phyloP scores from a whole-genome alignment of 1,284 basidiomycete genomes.

The Somion occarium region DNA sequence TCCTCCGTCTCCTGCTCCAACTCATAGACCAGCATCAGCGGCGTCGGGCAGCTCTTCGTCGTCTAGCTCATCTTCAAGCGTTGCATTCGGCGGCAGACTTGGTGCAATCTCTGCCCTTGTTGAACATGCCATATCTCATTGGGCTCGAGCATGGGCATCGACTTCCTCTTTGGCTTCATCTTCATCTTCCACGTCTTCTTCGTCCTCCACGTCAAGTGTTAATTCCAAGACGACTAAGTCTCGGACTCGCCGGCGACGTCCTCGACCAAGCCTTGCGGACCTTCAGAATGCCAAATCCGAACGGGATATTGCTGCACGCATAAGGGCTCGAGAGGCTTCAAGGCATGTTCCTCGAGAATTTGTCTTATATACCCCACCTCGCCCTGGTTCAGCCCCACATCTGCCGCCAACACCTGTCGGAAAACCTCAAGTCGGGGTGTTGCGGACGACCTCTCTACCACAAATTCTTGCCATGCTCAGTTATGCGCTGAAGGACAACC shows the following conservation, averaged over 20 bases:
- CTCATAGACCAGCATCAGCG: slow-evolving; percentile 27
- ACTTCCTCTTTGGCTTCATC: slow-evolving; percentile 32
- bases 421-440: slow-evolving; percentile 31
- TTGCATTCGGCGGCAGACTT: slow-evolving; percentile 31
- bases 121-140: slow-evolving; percentile 42
- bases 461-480: slow-evolving; percentile 54
- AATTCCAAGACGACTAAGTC: slow-evolving; percentile 34
- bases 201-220: slow-evolving; percentile 34
- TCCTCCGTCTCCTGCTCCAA: slow-evolving; percentile 28
- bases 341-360: slow-evolving; percentile 62
- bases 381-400: slow-evolving; percentile 15
- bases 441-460: slow-evolving; percentile 55
- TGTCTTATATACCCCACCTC: slow-evolving; percentile 52
- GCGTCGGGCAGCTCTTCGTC: slow-evolving; percentile 38
- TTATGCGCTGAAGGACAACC: slow-evolving; percentile 37
- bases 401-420: slow-evolving; percentile 5
- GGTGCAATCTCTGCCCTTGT: slow-evolving; percentile 38
- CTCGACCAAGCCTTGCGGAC: slow-evolving; percentile 41
- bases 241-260: slow-evolving; percentile 35
- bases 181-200: slow-evolving; percentile 38
- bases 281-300: slow-evolving; percentile 49
- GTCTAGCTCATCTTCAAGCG: slow-evolving; percentile 25
- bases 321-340: slow-evolving; percentile 57
- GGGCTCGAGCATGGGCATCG: slow-evolving; percentile 42
- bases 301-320: slow-evolving; percentile 49